These are phyloP conservation scores for Paraphoma sp. DNA, from an alignment of 2,329 filamentous ascomycete species.

Conservation along the genomic window DNA sequence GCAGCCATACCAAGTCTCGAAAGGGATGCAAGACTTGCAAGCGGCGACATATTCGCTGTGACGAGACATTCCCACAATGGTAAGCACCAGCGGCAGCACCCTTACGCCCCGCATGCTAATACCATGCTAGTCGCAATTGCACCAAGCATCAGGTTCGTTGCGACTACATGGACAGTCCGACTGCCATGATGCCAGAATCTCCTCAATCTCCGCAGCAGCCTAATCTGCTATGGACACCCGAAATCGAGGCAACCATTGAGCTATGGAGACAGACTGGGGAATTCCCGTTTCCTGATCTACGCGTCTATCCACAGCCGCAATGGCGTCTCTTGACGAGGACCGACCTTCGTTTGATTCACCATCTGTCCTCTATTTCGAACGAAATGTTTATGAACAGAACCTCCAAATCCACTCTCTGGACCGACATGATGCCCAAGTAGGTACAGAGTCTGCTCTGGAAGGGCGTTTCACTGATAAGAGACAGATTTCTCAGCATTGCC, in stretches of 20 bases:
- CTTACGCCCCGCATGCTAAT: slow-evolving; percentile 23
- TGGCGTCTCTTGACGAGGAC: slow-evolving; percentile 76
- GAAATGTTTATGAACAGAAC: slow-evolving; percentile 80
- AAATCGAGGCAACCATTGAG: slow-evolving; percentile 81
- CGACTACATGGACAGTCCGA: slow-evolving; percentile 90
- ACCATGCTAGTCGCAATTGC: slow-evolving; percentile 79
- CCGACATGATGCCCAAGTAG: slow-evolving; percentile 89
- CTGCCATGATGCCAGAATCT: slow-evolving; percentile 65
- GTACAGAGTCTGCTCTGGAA: neutral
- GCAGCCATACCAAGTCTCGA: slow-evolving; percentile 97
- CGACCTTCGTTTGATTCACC: slow-evolving; percentile 87
- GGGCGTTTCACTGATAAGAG: slow-evolving; percentile 32
- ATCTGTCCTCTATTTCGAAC: slow-evolving; percentile 84
- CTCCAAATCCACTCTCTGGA: slow-evolving; percentile 89
- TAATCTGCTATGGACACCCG: slow-evolving; percentile 82
- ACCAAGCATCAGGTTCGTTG: slow-evolving; percentile 99
- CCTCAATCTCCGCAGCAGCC: slow-evolving; percentile 60
- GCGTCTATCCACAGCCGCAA: slow-evolving; percentile 75
- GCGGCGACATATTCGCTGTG: slow-evolving; percentile 94
- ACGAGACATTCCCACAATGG: slow-evolving; percentile 98
- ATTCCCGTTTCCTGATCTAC: slow-evolving; percentile 84
- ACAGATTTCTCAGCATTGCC: slow-evolving; percentile 81
- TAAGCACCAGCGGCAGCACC: slow-evolving; percentile 52
- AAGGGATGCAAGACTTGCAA: slow-evolving; percentile 99
- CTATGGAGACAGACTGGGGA: slow-evolving; percentile 83